Evolutionary conservation across 306 rosid genomes (phyloP).

Genomic region (Macrotyloma uniflorum): DNA sequence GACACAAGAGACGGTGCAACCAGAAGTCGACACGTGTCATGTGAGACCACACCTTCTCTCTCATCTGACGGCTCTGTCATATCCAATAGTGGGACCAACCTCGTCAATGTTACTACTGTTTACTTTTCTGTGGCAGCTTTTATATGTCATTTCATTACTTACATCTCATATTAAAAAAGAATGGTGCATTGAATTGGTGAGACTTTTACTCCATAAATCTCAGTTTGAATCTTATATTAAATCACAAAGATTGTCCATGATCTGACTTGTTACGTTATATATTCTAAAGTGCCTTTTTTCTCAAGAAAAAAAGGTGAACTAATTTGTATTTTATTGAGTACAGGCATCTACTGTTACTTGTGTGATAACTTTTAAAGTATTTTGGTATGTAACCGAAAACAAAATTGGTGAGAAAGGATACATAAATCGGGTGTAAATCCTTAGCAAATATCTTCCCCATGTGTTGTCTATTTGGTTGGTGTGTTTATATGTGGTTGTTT

Average conservation of each 20-base stretch:
- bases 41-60: background rate
- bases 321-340: background rate
- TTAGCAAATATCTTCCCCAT: no score
- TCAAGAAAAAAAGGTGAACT: background rate
- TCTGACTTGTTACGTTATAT: background rate
- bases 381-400: background rate
- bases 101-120: background rate
- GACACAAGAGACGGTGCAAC: constrained; percentile 12
- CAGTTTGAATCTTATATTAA: background rate
- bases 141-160: background rate
- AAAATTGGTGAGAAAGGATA: background rate
- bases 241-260: background rate
- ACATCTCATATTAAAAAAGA: background rate
- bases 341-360: background rate
- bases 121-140: constrained; percentile 24
- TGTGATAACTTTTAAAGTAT: background rate
- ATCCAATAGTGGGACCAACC: constrained; percentile 2
- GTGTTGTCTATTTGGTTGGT: no score
- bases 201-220: background rate
- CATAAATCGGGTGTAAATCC: no score
- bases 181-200: background rate
- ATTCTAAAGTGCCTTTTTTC: background rate
- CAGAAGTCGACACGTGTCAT: constrained; percentile 1
- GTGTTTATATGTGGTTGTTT: no score
- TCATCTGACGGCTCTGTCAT: background rate